A percentile compares a stretch with the other conserved stretches of the same genome.
These are phyloP conservation scores for Trichosporon asahii DNA, from an alignment of 1,284 basidiomycete genomes.

Conservation along the genomic window DNA sequence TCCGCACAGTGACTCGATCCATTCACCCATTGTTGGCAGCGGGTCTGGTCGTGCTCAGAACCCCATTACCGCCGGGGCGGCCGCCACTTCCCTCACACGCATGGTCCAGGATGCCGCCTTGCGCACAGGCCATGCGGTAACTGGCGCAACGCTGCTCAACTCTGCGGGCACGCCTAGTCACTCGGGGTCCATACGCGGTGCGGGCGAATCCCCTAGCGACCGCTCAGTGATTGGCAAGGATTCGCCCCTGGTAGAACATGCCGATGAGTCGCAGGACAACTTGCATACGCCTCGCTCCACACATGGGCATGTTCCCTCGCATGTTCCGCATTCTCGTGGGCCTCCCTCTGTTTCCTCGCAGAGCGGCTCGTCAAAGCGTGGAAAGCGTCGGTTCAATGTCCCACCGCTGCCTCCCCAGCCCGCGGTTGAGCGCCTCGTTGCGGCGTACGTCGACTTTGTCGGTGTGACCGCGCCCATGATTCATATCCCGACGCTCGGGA, in stretches of 20 bases:
- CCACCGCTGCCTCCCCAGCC: slow-evolving; percentile 51
- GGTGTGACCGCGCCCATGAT: slow-evolving; percentile 53
- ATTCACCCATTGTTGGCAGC: slow-evolving; percentile 25
- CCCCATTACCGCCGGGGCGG: slow-evolving; percentile 24
- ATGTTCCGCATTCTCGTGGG: slow-evolving; percentile 10
- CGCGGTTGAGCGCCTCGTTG: slow-evolving; percentile 52
- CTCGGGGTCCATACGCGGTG: slow-evolving; percentile 16
- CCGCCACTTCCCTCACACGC: slow-evolving; percentile 41
- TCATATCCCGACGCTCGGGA: slow-evolving; percentile 51
- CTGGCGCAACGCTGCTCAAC: slow-evolving; percentile 27
- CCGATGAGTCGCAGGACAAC: slow-evolving; percentile 24
- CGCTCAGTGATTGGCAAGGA: slow-evolving; percentile 23
- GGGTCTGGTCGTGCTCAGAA: slow-evolving; percentile 20
- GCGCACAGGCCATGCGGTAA: slow-evolving; percentile 46
- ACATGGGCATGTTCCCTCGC: slow-evolving; percentile 8
- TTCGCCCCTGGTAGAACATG: slow-evolving; percentile 17
- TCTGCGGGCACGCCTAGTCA: slow-evolving; percentile 21
- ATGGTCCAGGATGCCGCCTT: slow-evolving; percentile 51
- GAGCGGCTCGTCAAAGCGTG: slow-evolving; percentile 19
- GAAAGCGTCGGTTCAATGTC: slow-evolving; percentile 39
- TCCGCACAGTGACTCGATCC: slow-evolving; percentile 24
- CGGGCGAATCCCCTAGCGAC: slow-evolving; percentile 26
- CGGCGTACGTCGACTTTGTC: slow-evolving; percentile 53
- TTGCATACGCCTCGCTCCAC: slow-evolving; percentile 27
- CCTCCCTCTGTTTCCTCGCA: slow-evolving; percentile 19